phyloP scores from a whole-genome alignment of 1,139 yeast species.

The Yamadazyma diospyri region DNA sequence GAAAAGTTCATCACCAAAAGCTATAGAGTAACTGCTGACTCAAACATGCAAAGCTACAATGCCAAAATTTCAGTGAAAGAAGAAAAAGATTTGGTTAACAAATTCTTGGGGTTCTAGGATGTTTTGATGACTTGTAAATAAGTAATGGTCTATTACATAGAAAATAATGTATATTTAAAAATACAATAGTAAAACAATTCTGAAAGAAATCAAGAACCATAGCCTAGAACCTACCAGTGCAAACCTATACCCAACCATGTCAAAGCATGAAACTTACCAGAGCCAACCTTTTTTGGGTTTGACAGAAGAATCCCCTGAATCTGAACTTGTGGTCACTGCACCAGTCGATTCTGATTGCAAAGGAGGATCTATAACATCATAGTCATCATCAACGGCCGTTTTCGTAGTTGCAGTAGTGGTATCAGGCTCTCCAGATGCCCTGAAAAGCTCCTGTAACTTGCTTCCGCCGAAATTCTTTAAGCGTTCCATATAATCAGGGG shows the following conservation, averaged over 20 bases:
- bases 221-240: not conserved
- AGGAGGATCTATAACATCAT: slow-evolving; percentile 43
- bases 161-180: slow-evolving; percentile 2
- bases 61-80: slow-evolving; percentile 21
- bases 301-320: no score
- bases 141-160: slow-evolving; percentile 2
- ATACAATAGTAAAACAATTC: not conserved
- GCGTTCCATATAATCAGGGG: slow-evolving; percentile 6
- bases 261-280: slow-evolving; percentile 27
- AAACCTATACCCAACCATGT: no score
- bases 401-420: not conserved
- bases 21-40: slow-evolving; percentile 38
- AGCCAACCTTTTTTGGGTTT: slow-evolving; percentile 26
- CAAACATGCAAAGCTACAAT: slow-evolving; percentile 30
- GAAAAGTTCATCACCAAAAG: slow-evolving; percentile 65
- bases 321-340: slow-evolving; percentile 4
- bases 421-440: not conserved
- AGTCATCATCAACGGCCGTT: slow-evolving; percentile 24
- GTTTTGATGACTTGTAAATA: slow-evolving; percentile 2
- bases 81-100: slow-evolving; percentile 31
- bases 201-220: not conserved
- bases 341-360: slow-evolving; percentile 10
- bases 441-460: slow-evolving; percentile 3
- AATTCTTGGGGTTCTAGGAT: slow-evolving; percentile 20
- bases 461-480: slow-evolving; percentile 5